phyloP scores from a whole-genome alignment of 305 asterid species.

The Stenogyne calaminthoides region DNA sequence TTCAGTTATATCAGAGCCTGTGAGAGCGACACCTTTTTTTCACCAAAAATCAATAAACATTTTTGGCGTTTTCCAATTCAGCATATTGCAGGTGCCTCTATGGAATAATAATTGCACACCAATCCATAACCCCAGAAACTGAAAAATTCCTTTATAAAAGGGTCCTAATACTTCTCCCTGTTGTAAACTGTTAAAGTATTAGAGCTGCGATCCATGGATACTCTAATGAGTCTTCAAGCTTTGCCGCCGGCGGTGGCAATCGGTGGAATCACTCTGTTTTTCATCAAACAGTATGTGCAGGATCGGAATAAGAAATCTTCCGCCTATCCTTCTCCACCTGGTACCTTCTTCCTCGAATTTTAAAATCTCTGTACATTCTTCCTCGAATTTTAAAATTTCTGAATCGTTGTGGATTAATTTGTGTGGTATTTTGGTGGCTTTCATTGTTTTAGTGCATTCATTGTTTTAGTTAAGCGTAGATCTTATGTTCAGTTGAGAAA shows the following conservation, averaged over 20 bases:
- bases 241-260: constrained; percentile 56
- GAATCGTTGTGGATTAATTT: not conserved
- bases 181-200: not conserved
- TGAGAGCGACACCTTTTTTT: not conserved
- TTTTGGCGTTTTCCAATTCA: constrained; percentile 17
- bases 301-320: constrained; percentile 52
- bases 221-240: constrained; percentile 46
- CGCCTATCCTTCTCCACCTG: constrained; percentile 52
- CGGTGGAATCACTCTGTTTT: constrained; percentile 62
- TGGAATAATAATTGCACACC: not conserved
- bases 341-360: too few relatives aligned
- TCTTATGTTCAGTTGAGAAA: too few relatives aligned
- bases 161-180: not conserved
- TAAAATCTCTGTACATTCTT: too few relatives aligned
- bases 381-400: not conserved
- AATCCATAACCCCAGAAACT: not conserved
- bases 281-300: constrained; percentile 38
- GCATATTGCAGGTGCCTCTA: not conserved
- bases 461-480: not conserved
- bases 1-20: not conserved
- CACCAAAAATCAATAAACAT: not conserved
- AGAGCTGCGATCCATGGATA: constrained; percentile 42
- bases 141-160: not conserved
- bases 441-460: too few relatives aligned
- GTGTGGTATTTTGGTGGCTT: not conserved